These are phyloP conservation scores for Penicillium sclerotigenum DNA, from an alignment of 2,329 filamentous ascomycete genomes.

Conservation along the genomic window DNA sequence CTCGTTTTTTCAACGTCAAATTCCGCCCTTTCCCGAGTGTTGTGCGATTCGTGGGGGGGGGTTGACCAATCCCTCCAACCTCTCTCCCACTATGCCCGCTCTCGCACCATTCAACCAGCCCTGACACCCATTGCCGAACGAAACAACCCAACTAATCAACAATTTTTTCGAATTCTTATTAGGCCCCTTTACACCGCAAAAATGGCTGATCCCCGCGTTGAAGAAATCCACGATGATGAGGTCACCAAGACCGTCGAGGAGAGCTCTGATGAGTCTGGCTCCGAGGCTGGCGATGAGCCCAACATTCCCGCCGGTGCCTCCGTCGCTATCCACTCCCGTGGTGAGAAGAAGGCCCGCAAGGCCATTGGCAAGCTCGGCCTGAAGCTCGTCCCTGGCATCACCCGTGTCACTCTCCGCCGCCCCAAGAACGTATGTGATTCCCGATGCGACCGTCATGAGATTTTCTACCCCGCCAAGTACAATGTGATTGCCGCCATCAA, in stretches of 20 bases:
- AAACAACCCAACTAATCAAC: constrained; percentile 2
- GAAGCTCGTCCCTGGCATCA: constrained; percentile 95
- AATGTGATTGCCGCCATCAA: not conserved
- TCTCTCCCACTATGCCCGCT: constrained; percentile 20
- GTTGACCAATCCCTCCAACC: constrained; percentile 2
- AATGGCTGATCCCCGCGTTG: constrained; percentile 97
- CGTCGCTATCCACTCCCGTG: constrained; percentile 92
- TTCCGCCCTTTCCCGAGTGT: constrained; percentile 24
- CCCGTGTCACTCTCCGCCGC: constrained; percentile 92
- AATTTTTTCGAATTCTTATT: not conserved
- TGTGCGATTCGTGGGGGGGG: constrained; percentile 25
- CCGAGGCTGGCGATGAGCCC: constrained; percentile 55
- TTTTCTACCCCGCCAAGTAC: not conserved
- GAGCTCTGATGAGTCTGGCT: constrained; percentile 48
- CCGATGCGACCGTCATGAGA: constrained; percentile 10
- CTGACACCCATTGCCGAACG: constrained; percentile 5
- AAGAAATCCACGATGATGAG: constrained; percentile 90
- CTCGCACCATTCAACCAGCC: constrained; percentile 12
- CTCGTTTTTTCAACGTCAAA: constrained; percentile 20
- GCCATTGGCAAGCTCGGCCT: constrained; percentile 97
- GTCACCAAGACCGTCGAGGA: constrained; percentile 79
- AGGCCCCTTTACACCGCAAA: constrained; percentile 20
- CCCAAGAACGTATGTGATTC: constrained; percentile 88
- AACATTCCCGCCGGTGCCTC: constrained; percentile 78
- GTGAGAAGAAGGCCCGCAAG: constrained; percentile 99